Evolutionary conservation across 352 stramenopile species (phyloP).

Genomic region (Pythium guiyangense): DNA sequence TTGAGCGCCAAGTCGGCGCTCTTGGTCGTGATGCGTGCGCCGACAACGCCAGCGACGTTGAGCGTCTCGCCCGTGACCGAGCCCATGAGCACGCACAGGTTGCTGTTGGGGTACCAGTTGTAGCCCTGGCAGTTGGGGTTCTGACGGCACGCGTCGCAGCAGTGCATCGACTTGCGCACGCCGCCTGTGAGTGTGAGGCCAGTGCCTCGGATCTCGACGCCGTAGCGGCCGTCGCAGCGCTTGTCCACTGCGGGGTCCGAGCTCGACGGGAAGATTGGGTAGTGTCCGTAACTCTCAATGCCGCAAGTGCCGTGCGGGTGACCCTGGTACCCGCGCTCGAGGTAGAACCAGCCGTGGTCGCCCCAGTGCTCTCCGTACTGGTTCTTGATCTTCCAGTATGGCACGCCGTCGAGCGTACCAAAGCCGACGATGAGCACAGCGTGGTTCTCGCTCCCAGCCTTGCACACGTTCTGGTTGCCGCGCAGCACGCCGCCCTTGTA

Average conservation of each 20-base stretch:
- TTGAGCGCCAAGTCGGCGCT: conserved; percentile 1
- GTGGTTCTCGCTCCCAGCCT: conserved; percentile 14
- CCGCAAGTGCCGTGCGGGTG: conserved; percentile 45
- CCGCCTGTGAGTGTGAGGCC: neutral
- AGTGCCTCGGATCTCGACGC: neutral
- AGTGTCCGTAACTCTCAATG: conserved; percentile 48
- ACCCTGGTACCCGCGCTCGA: conserved; percentile 29
- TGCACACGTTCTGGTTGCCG: conserved; percentile 5
- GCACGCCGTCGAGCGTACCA: conserved; percentile 15
- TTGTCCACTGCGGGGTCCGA: neutral
- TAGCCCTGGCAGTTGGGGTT: conserved; percentile 1
- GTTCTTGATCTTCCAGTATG: conserved; percentile 42
- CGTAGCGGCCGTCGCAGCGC: neutral
- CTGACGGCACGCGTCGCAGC: neutral
- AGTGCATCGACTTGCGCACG: neutral
- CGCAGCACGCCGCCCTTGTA: conserved; percentile 10
- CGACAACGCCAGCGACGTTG: neutral
- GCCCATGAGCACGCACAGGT: neutral
- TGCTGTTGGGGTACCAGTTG: neutral
- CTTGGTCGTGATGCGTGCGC: neutral
- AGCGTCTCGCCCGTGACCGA: conserved; percentile 4
- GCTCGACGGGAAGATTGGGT: conserved; percentile 19
- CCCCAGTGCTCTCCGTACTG: conserved; percentile 25
- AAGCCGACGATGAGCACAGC: conserved; percentile 31
- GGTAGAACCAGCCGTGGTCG: conserved; percentile 27